These are phyloP conservation scores for Russula vinacea DNA, from an alignment of 768 basidiomycete species.

Conservation along the genomic window DNA sequence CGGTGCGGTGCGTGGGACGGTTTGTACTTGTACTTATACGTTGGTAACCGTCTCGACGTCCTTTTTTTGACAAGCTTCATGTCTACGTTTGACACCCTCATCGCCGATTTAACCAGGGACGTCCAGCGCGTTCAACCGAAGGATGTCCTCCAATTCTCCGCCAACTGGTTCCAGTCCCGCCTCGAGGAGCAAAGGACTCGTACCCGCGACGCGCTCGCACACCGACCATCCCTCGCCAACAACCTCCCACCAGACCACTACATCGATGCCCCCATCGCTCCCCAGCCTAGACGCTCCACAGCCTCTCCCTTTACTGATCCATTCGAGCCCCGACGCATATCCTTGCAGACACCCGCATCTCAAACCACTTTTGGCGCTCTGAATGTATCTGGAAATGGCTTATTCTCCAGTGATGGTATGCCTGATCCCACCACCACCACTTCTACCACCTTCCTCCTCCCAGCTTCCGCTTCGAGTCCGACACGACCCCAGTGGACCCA, in stretches of 20 bases:
- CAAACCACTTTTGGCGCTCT: slow-evolving; percentile 75
- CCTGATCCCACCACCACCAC: slow-evolving; percentile 30
- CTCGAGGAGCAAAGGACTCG: slow-evolving; percentile 81
- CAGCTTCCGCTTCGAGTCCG: slow-evolving; percentile 56
- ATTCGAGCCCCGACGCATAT: slow-evolving; percentile 49
- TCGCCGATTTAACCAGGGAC: slow-evolving; percentile 84
- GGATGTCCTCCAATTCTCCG: slow-evolving; percentile 88
- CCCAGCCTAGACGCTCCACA: slow-evolving; percentile 40
- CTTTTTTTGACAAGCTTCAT: slow-evolving; percentile 34
- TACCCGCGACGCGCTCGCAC: slow-evolving; percentile 61
- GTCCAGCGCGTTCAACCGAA: slow-evolving; percentile 80
- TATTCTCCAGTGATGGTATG: slow-evolving; percentile 51
- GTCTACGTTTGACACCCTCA: slow-evolving; percentile 80
- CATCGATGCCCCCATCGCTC: slow-evolving; percentile 46
- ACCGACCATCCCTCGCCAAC: slow-evolving; percentile 48
- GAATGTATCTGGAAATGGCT: slow-evolving; percentile 77
- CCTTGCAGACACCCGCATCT: slow-evolving; percentile 50
- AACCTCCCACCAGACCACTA: slow-evolving; percentile 59
- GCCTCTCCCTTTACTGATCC: slow-evolving; percentile 58
- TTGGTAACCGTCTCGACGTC: not conserved
- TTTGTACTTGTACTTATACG: not conserved
- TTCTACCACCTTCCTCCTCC: slow-evolving; percentile 40
- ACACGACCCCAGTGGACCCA: slow-evolving; percentile 50
- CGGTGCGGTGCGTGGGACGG: slow-evolving; percentile 1
- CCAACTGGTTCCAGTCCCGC: slow-evolving; percentile 91